phyloP scores from a whole-genome alignment of 2,329 filamentous ascomycete species.

The Diaporthe sp. region DNA sequence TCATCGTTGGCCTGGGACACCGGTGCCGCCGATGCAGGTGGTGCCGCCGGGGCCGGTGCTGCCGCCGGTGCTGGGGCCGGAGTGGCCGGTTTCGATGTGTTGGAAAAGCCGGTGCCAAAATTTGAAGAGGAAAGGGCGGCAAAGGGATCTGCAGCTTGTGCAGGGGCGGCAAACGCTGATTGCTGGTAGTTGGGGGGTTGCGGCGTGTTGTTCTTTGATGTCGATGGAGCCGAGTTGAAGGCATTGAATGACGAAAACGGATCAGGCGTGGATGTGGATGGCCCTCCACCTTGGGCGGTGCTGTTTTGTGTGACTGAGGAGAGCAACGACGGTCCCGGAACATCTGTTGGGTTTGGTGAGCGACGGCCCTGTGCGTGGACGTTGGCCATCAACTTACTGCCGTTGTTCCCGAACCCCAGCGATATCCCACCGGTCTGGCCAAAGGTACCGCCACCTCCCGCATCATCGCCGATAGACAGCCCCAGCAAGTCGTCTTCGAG shows the following conservation, averaged over 20 bases:
- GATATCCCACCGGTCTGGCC: slow-evolving; percentile 86
- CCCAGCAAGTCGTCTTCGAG: slow-evolving; percentile 93
- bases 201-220: slow-evolving; percentile 67
- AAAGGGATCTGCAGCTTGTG: slow-evolving; percentile 64
- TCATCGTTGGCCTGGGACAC: slow-evolving; percentile 66
- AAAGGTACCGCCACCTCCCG: slow-evolving; percentile 60
- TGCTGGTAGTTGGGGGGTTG: slow-evolving; percentile 64
- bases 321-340: slow-evolving; percentile 75
- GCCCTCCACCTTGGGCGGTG: slow-evolving; percentile 63
- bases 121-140: slow-evolving; percentile 61
- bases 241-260: slow-evolving; percentile 69
- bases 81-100: slow-evolving; percentile 49
- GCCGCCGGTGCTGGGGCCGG: slow-evolving; percentile 51
- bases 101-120: slow-evolving; percentile 48
- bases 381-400: slow-evolving; percentile 64
- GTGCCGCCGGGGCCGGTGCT: slow-evolving; percentile 45
- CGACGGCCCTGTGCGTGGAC: not conserved
- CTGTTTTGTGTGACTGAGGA: slow-evolving; percentile 75
- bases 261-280: slow-evolving; percentile 57
- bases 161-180: slow-evolving; percentile 61
- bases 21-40: slow-evolving; percentile 43
- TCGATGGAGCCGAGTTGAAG: slow-evolving; percentile 64
- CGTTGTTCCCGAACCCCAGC: slow-evolving; percentile 81
- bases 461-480: slow-evolving; percentile 80
- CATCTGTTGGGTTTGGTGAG: slow-evolving; percentile 60